phyloP scores from a whole-genome alignment of 495 filamentous ascomycete species.

The Aspergillus funiculosus region DNA sequence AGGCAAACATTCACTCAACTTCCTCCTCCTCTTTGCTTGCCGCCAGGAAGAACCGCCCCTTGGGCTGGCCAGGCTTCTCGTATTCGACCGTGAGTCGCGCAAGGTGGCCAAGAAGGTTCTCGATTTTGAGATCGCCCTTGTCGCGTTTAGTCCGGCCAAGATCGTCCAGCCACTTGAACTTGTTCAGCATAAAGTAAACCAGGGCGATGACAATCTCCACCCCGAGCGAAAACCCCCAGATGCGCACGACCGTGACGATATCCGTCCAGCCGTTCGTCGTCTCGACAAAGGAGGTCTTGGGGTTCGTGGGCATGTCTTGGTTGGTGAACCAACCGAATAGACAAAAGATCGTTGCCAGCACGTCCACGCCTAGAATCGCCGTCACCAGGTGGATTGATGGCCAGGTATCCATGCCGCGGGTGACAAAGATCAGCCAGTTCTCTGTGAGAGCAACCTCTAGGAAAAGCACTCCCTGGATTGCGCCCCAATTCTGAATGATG shows the following conservation, averaged over 20 bases:
- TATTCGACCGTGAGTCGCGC: slow-evolving; percentile 65
- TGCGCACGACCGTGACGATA: slow-evolving; percentile 71
- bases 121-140: slow-evolving; percentile 63
- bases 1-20: slow-evolving; percentile 23
- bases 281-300: slow-evolving; percentile 36
- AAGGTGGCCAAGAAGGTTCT: slow-evolving; percentile 67
- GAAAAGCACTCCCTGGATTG: slow-evolving; percentile 65
- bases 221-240: slow-evolving; percentile 70
- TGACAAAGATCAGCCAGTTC: slow-evolving; percentile 75
- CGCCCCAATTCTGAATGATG: slow-evolving; percentile 63
- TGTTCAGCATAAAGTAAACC: slow-evolving; percentile 66
- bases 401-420: slow-evolving; percentile 58
- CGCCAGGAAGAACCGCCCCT: slow-evolving; percentile 34
- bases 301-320: slow-evolving; percentile 39
- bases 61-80: slow-evolving; percentile 46
- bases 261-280: slow-evolving; percentile 59
- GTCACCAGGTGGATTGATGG: slow-evolving; percentile 62
- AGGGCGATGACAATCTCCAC: slow-evolving; percentile 72
- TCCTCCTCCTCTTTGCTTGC: slow-evolving; percentile 43
- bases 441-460: slow-evolving; percentile 66
- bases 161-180: slow-evolving; percentile 60
- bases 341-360: slow-evolving; percentile 62
- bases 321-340: slow-evolving; percentile 66
- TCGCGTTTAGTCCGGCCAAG: slow-evolving; percentile 65
- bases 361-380: slow-evolving; percentile 63